Evolutionary conservation across 345 rosid genomes (phyloP), one percentile per base, ranked within the genome.

Genomic region (Erucastrum elatum): DNA sequence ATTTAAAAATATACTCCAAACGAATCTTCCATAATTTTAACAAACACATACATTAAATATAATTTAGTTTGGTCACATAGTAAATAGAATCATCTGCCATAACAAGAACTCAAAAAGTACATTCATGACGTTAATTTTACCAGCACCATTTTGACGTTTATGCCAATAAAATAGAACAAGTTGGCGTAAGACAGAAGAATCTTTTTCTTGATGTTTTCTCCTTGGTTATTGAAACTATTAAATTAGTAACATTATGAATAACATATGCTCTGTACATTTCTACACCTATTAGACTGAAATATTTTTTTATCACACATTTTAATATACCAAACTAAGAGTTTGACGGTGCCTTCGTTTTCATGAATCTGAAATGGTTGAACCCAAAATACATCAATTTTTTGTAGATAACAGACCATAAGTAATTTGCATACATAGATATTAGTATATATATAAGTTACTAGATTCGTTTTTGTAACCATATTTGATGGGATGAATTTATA

Each of bases 171-270:
- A 68, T 68, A 79, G 29, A 62, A 68, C 78, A 79, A 79, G 78
- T 79, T 74, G 82, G 66, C 53, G 78, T 74, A 79, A 79, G 82
- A 79, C 78, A 79, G 75, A 74, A 74, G 82, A 79, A 79, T 79
- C 82, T 79, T 79, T 79, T 79, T 70, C 78, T 79, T 79, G 82
- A 74, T 79, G 82, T 79, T 74, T 79, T 79, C 82, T 74, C 46
- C 82, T 79, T 79, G 78, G 82, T 59, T 79, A 74, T 68, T 68
- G 82, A 68, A 79, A 79, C 39, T 37, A 67, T 67, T 79, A 67
- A 73, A 73, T 68, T 73, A 79, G 65, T 61, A 72, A 39, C 69
- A 72, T 72, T 79, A 74, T 68, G 65, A 27, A 26, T 79, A 68
- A 74, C 51, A 74, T 74, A 79, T 79, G 82, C 70, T 73, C 75